phyloP scores from a whole-genome alignment of 2,329 filamentous ascomycete genomes.

The Alternaria gaisen region DNA sequence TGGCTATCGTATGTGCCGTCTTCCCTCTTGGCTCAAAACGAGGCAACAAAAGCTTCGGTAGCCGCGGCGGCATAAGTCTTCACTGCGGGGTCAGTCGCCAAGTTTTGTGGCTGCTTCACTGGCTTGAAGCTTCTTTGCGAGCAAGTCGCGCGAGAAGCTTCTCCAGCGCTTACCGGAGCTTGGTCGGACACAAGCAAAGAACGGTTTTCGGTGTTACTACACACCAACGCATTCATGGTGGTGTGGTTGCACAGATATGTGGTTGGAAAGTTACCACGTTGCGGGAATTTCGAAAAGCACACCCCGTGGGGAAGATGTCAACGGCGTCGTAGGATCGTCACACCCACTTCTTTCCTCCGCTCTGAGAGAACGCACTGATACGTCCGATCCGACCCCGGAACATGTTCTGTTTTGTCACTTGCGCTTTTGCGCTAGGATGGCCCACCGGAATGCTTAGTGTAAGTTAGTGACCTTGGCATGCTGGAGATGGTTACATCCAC shows the following conservation, averaged over 20 bases:
- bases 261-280: slow-evolving; percentile 8
- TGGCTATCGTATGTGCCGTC: slow-evolving; percentile 16
- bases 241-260: slow-evolving; percentile 3
- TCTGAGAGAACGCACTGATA: slow-evolving; percentile 21
- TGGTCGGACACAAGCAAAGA: slow-evolving; percentile 18
- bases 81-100: slow-evolving; percentile 36
- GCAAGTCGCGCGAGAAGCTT: slow-evolving; percentile 32
- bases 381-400: slow-evolving; percentile 24
- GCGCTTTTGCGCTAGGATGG: slow-evolving; percentile 21
- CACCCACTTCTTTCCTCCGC: slow-evolving; percentile 20
- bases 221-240: background rate
- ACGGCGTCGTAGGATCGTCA: slow-evolving; percentile 28
- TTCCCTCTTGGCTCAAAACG: slow-evolving; percentile 32
- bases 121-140: slow-evolving; percentile 36
- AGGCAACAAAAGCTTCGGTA: slow-evolving; percentile 13
- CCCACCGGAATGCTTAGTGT: slow-evolving; percentile 35
- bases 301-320: slow-evolving; percentile 38
- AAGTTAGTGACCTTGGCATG: slow-evolving; percentile 38
- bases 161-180: slow-evolving; percentile 32
- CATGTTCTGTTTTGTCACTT: slow-evolving; percentile 28
- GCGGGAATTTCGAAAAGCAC: slow-evolving; percentile 9
- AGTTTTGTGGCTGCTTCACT: slow-evolving; percentile 35
- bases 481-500: slow-evolving; percentile 35
- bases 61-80: slow-evolving; percentile 25
- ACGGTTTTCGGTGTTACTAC: slow-evolving; percentile 7